Percentiles rank a stretch among this genome's conserved stretches.
Conservation (phyloP, 371 early-diverging fungal genomes). For the Dinochytrium kinnereticum region DNA sequence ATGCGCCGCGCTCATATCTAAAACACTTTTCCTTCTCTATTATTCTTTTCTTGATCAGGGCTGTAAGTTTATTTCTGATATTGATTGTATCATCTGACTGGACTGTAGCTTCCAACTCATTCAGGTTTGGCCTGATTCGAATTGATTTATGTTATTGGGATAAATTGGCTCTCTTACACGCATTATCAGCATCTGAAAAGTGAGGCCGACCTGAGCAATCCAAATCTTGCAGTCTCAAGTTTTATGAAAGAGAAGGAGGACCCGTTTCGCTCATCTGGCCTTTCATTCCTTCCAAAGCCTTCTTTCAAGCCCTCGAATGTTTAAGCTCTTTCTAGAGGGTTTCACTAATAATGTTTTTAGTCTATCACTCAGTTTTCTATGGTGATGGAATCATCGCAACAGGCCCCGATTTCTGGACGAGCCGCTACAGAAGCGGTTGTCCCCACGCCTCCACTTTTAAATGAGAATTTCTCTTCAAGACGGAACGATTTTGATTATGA, state of each 20-base stretch:
- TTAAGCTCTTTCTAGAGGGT: no score
- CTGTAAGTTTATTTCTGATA: constrained; percentile 34
- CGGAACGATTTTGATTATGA: constrained; percentile 1
- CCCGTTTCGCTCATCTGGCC: constrained; percentile 4
- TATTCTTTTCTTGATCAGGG: constrained; percentile 22
- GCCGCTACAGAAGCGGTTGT: background rate
- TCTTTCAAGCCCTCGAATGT: constrained; percentile 15
- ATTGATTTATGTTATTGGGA: background rate
- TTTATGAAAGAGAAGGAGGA: constrained; percentile 14
- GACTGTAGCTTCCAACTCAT: constrained; percentile 67
- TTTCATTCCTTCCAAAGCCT: constrained; percentile 38
- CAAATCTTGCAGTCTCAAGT: background rate
- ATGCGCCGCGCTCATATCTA: background rate
- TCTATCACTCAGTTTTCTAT: no score
- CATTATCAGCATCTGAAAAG: constrained; percentile 30
- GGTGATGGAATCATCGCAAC: background rate
- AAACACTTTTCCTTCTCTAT: constrained; percentile 4
- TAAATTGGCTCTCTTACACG: background rate
- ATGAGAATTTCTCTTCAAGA: background rate
- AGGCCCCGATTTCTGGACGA: background rate
- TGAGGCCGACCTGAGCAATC: constrained; percentile 32
- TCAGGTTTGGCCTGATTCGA: constrained; percentile 39
- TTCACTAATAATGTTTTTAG: no score
- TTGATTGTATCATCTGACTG: constrained; percentile 20
- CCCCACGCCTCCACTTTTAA: constrained; percentile 11